These are phyloP conservation scores for Pichia inconspicua DNA, from an alignment of 1,139 yeast genomes.

Conservation along the genomic window DNA sequence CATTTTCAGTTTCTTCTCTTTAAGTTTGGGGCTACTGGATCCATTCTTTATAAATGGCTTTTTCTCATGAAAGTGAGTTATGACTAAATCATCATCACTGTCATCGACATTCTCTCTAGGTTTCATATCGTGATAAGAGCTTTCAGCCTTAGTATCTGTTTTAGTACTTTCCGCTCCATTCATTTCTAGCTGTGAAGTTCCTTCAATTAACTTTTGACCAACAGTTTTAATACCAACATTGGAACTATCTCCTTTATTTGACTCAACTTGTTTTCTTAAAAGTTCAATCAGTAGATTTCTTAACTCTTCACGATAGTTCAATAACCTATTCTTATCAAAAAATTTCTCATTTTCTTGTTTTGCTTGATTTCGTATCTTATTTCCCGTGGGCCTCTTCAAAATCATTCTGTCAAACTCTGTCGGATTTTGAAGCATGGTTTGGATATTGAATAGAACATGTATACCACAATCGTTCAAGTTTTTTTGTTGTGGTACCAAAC, in stretches of 20 bases:
- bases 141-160: not conserved
- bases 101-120: not conserved
- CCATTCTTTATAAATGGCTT: not conserved
- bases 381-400: slow-evolving; percentile 21
- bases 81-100: slow-evolving; percentile 13
- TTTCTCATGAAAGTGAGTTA: slow-evolving; percentile 9
- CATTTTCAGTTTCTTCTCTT: not conserved
- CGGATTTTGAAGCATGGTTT: slow-evolving; percentile 39
- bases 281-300: slow-evolving; percentile 30
- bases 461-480: slow-evolving; percentile 95
- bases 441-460: slow-evolving; percentile 75
- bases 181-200: not conserved
- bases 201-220: not conserved
- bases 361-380: not conserved
- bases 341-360: slow-evolving; percentile 14
- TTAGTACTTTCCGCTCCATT: not conserved
- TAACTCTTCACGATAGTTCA: slow-evolving; percentile 31
- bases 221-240: slow-evolving; percentile 26
- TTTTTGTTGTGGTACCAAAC: slow-evolving; percentile 73
- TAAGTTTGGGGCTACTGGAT: not conserved
- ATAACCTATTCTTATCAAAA: slow-evolving; percentile 32
- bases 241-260: slow-evolving; percentile 30
- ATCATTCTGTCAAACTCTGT: slow-evolving; percentile 16
- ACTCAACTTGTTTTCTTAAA: slow-evolving; percentile 32
- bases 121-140: not conserved